Percentiles rank a stretch among this genome's conserved stretches.
phyloP scores from a whole-genome alignment of 1,139 yeast species.

The Casaregolazyma suthepensis region DNA sequence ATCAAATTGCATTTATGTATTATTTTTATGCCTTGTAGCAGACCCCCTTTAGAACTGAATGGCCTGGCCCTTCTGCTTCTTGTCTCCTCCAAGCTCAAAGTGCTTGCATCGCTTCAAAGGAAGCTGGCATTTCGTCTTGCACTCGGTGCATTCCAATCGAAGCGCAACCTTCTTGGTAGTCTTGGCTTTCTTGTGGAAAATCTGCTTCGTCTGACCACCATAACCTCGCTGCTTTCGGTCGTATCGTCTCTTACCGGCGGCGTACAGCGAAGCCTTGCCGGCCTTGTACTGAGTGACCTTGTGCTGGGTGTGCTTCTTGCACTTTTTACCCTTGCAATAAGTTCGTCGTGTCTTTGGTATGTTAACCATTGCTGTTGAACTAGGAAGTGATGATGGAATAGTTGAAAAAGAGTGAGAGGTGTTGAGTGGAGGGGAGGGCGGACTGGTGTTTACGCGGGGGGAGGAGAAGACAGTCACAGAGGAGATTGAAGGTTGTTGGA shows the following conservation, averaged over 20 bases:
- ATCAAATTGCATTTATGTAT: slow-evolving; percentile 1
- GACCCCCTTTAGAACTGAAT: slow-evolving; percentile 65
- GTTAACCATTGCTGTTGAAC: slow-evolving; percentile 58
- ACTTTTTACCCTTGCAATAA: slow-evolving; percentile 98
- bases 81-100: slow-evolving; percentile 99
- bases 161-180: slow-evolving; percentile 99
- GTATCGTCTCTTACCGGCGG: slow-evolving; percentile 99
- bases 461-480: neutral
- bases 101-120: slow-evolving; percentile 99
- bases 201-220: slow-evolving; percentile 99
- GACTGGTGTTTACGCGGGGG: neutral
- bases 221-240: slow-evolving; percentile 99
- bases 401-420: neutral
- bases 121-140: slow-evolving; percentile 99
- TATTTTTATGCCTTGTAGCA: neutral
- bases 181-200: slow-evolving; percentile 99
- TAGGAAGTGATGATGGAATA: neutral
- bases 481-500: neutral
- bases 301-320: slow-evolving; percentile 99
- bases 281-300: slow-evolving; percentile 99
- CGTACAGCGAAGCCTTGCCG: slow-evolving; percentile 98
- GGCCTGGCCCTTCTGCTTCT: slow-evolving; percentile 99
- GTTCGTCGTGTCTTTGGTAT: slow-evolving; percentile 99
- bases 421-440: neutral
- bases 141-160: slow-evolving; percentile 96